These are phyloP conservation scores for Psilocybe cubensis DNA, from an alignment of 768 basidiomycete species.

Conservation along the genomic window DNA sequence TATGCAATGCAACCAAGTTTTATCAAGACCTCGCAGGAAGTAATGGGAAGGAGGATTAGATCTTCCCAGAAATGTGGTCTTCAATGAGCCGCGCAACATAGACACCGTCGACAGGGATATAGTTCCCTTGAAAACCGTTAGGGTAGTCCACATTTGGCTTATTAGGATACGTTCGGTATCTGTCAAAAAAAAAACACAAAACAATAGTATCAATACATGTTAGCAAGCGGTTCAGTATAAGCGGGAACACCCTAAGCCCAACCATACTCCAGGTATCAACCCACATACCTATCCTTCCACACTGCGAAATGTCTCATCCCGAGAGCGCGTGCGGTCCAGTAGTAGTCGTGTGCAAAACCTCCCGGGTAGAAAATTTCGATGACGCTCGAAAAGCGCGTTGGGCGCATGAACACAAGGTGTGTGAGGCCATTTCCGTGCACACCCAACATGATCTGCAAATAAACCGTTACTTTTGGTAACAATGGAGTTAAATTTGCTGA, in stretches of 20 bases:
- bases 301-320: constrained; percentile 78
- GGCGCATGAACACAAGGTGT: constrained; percentile 85
- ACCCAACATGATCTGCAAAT: constrained; percentile 64
- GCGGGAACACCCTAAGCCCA: neutral
- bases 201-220: too few species aligned
- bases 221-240: neutral
- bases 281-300: constrained; percentile 74
- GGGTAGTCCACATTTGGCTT: constrained; percentile 68
- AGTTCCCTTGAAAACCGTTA: constrained; percentile 81
- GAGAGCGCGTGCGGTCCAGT: constrained; percentile 77
- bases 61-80: constrained; percentile 49
- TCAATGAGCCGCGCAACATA: constrained; percentile 72
- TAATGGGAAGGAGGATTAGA: constrained; percentile 3
- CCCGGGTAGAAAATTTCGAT: constrained; percentile 84
- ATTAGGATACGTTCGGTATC: constrained; percentile 41
- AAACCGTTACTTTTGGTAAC: constrained; percentile 1
- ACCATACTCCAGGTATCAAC: too few species aligned
- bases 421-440: constrained; percentile 85
- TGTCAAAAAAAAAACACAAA: constrained; percentile 5
- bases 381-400: constrained; percentile 73
- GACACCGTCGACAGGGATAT: constrained; percentile 75
- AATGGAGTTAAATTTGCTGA: constrained; percentile 9
- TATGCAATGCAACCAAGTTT: too few species aligned
- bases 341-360: constrained; percentile 87
- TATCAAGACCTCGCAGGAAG: too few species aligned